Evolutionary conservation across 129 eudicot genomes (phyloP).

Genomic region (Lonicera japonica): DNA sequence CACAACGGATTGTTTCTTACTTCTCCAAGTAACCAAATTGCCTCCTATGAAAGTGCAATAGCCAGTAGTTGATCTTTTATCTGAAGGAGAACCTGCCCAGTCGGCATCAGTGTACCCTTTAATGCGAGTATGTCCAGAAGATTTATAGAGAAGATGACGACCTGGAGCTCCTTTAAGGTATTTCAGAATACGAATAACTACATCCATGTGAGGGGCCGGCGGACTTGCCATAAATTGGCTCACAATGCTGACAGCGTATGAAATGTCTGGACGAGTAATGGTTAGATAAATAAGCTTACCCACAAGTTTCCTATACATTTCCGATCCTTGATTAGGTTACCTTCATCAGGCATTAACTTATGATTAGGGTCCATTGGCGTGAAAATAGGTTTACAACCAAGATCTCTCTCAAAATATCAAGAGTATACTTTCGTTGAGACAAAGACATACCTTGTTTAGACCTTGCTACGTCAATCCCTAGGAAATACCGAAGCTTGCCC

Average conservation of each 20-base stretch:
- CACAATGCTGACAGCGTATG: neutral
- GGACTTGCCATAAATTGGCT: neutral
- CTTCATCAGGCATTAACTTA: neutral
- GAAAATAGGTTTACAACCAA: neutral
- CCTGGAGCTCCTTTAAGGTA: neutral
- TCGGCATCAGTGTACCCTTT: neutral
- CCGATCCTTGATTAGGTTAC: neutral
- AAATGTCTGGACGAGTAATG: neutral
- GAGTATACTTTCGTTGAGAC: neutral
- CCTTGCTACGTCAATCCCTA: neutral
- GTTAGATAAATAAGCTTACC: neutral
- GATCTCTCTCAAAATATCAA: neutral
- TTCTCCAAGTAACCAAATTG: neutral
- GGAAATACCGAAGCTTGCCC: neutral
- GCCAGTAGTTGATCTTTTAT: neutral
- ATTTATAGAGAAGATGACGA: neutral
- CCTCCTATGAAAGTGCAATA: neutral
- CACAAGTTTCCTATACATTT: neutral
- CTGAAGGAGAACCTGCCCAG: conserved; percentile 1
- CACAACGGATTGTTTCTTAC: neutral
- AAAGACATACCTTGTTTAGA: neutral
- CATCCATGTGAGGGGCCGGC: neutral
- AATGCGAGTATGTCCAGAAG: neutral
- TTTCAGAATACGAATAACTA: neutral
- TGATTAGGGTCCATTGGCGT: neutral